Evolutionary conservation across 176 grass and related monocot genomes (phyloP), one percentile per base, ranked within the genome.

Genomic region (Neostapfia colusana): DNA sequence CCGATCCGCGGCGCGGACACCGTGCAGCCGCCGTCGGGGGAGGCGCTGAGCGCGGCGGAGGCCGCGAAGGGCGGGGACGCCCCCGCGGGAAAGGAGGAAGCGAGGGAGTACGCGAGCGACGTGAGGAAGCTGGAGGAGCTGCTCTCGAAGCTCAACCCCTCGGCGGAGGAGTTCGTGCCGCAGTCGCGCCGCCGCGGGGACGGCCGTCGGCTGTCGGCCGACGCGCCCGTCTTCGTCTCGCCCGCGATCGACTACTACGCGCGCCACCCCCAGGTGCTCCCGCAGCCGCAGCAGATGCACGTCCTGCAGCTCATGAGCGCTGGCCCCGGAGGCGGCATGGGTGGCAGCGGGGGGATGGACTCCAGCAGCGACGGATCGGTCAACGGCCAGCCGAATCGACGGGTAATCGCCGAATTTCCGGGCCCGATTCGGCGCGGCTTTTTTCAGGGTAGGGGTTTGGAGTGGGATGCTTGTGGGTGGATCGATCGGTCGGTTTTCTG

Each of bases 121-220:
- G 81, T 88, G 24, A 74, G 83, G 85, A 88, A 93, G 85, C 85
- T 97, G 57, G 93, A 90, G 76, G 90, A 97, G 40, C 82, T 97
- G 50, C 67, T 97, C 64, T 90, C 88, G 63, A 97, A 93, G 79
- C 79, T 97, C 69, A 97, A 97, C 72, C 93, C 93, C 16, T 92
- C 93, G 36, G 93, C 93, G 17, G 79, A 79, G 73, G 93, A 97
- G 80, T 97, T 97, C 73, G 89, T 93, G 27, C 93, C 93, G 70
- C 79, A 79, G 2, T 63, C 81, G 45, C 84, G 84, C 46, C 86
- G 86, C 20, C 11, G 77, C 55, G 81, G 31, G 45, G 83, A 73
- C 25, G 59, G 59, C 10, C 64, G 18, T 16, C 72, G 57, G 4
- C 86, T 88, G 13, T 89, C 86, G 31, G 86, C 86, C 8, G 82